Percentiles rank a stretch among this genome's conserved stretches.
Evolutionary conservation across 192 early-diverging fungal species (phyloP).

Genomic region (Coemansia sp.): DNA sequence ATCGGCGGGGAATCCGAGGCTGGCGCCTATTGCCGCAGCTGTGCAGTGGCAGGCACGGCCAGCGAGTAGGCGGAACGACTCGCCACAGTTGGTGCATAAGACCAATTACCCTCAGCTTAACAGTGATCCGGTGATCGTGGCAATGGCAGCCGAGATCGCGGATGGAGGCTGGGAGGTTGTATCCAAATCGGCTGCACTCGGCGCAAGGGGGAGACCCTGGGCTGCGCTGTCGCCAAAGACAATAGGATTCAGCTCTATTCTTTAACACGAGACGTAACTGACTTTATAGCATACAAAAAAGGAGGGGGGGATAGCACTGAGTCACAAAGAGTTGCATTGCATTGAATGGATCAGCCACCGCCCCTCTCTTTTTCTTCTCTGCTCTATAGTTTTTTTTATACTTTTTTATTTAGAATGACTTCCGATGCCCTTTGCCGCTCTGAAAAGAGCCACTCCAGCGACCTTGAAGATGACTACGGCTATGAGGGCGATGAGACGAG

Average conservation of each 20-base stretch:
- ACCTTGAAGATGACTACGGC: slow-evolving; percentile 6
- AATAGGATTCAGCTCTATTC: background rate
- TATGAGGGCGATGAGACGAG: background rate
- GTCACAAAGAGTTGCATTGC: no score
- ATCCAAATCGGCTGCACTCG: background rate
- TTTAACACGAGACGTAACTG: background rate
- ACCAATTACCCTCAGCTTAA: background rate
- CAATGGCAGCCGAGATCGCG: background rate
- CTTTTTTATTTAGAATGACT: background rate
- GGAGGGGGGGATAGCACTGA: no score
- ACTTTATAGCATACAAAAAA: no score
- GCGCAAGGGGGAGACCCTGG: background rate
- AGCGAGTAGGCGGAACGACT: no score
- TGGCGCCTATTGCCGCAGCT: background rate
- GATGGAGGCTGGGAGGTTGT: background rate
- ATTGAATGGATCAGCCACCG: background rate
- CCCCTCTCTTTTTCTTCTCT: background rate
- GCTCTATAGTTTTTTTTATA: background rate
- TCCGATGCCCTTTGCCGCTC: background rate
- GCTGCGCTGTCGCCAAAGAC: background rate
- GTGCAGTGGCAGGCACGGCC: background rate
- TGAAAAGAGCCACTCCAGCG: background rate
- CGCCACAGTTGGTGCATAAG: background rate
- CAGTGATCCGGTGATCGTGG: background rate
- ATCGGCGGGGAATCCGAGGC: background rate